Evolutionary conservation across 2,329 filamentous ascomycete genomes (phyloP).

Genomic region (Trichoderma lentiforme): DNA sequence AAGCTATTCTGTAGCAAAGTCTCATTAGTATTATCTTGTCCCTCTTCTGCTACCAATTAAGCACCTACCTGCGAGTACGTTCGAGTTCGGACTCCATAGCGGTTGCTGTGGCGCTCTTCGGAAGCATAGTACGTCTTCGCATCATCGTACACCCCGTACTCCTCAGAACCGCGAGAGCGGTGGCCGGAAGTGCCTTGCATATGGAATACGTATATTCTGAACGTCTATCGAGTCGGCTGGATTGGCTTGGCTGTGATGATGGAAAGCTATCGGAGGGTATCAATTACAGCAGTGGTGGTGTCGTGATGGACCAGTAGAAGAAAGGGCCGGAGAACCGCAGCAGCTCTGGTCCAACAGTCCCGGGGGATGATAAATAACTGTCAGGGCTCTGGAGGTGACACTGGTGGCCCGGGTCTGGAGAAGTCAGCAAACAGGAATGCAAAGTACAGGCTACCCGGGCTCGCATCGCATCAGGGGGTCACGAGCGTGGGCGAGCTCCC

Average conservation of each 20-base stretch:
- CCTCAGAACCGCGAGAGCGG: slow-evolving; percentile 39
- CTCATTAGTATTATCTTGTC: neutral
- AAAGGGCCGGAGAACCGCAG: neutral
- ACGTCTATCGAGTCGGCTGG: neutral
- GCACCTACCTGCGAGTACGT: slow-evolving; percentile 54
- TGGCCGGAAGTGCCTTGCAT: slow-evolving; percentile 31
- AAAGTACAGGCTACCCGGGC: neutral
- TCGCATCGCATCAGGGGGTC: slow-evolving; percentile 7
- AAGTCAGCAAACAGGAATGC: slow-evolving; percentile 2
- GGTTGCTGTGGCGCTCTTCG: slow-evolving; percentile 51
- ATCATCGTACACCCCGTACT: slow-evolving; percentile 54
- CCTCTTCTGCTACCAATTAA: neutral
- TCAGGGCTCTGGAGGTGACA: slow-evolving; percentile 12
- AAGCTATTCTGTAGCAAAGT: slow-evolving; percentile 45
- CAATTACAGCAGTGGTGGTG: neutral
- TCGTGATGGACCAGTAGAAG: slow-evolving; percentile 11
- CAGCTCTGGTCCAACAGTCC: slow-evolving; percentile 1
- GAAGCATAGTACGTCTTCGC: slow-evolving; percentile 58
- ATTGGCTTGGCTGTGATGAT: neutral
- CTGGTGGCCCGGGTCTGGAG: neutral
- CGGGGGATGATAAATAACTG: slow-evolving; percentile 4
- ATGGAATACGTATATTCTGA: slow-evolving; percentile 5
- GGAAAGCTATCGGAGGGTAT: neutral
- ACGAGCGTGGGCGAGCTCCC: slow-evolving; percentile 7
- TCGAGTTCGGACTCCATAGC: slow-evolving; percentile 48